phyloP scores from a whole-genome alignment of 192 early-diverging fungal genomes.

The Mortierella antarctica region DNA sequence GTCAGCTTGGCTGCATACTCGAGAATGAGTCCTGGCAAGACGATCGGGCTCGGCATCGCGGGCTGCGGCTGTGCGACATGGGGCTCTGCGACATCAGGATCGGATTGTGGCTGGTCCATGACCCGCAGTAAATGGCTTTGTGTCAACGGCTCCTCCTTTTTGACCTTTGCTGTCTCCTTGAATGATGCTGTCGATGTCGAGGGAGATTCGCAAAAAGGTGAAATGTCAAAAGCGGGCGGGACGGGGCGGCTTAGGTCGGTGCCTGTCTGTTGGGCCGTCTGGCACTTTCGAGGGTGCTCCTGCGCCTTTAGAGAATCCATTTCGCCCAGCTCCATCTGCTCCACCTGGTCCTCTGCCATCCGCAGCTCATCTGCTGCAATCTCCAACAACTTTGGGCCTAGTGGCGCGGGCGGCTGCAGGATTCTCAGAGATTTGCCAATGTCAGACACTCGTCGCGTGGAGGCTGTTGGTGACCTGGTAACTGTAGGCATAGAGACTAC shows the following conservation, averaged over 20 bases:
- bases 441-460: neutral
- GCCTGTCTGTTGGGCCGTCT: no score
- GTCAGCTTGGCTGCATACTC: slow-evolving; percentile 10
- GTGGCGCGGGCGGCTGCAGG: slow-evolving; percentile 1
- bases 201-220: neutral
- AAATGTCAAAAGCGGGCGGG: neutral
- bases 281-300: no score
- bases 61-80: neutral
- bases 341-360: neutral
- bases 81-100: neutral
- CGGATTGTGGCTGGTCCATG: no score
- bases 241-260: neutral
- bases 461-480: neutral
- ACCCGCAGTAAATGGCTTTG: neutral
- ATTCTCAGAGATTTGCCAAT: neutral
- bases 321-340: neutral
- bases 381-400: slow-evolving; percentile 1
- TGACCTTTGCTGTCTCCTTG: neutral
- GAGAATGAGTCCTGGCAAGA: slow-evolving; percentile 4
- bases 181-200: neutral
- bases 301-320: neutral
- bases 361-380: neutral
- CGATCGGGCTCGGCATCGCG: neutral
- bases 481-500: neutral
- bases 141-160: slow-evolving; percentile 5